Conservation (phyloP, 202 grass and related monocot species). For the Bolboschoenoplectus hybrid region DNA sequence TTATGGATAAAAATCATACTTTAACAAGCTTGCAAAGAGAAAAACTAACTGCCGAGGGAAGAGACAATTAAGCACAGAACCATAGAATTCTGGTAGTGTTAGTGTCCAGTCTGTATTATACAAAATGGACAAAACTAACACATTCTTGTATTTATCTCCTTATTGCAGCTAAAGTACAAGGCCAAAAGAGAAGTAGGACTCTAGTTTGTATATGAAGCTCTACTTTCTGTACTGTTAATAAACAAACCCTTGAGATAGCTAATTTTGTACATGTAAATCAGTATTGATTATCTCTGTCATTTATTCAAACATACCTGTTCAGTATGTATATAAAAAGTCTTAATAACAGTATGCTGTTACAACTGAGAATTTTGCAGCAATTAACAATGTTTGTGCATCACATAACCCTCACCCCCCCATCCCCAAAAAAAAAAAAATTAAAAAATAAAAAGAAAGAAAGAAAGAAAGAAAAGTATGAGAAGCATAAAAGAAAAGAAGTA, state of each 20-base stretch:
- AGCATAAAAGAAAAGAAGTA: no score
- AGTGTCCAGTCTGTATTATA: not conserved
- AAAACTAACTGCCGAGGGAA: not conserved
- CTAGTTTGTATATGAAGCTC: conserved; percentile 34
- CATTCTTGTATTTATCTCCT: not conserved
- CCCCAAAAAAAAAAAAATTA: not conserved
- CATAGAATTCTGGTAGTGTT: not conserved
- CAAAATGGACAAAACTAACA: conserved; percentile 26
- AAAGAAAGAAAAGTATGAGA: no score
- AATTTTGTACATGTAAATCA: conserved; percentile 43
- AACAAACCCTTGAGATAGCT: conserved; percentile 22
- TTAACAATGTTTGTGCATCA: not conserved
- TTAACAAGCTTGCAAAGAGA: not conserved
- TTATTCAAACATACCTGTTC: not conserved
- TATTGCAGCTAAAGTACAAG: not conserved
- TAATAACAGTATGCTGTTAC: conserved; percentile 8
- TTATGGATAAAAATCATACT: not conserved
- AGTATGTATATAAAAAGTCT: conserved; percentile 25
- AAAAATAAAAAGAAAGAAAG: no score
- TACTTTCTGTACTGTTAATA: conserved; percentile 33
- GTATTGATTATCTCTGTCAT: conserved; percentile 10
- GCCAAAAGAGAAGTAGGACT: conserved; percentile 17
- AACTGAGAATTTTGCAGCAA: not conserved
- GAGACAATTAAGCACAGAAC: not conserved
- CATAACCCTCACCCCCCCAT: not conserved